Percentiles rank a stretch among this genome's conserved stretches.
These are phyloP conservation scores for Sporobolomyces phaffii DNA, from an alignment of 768 basidiomycete species.

Conservation along the genomic window DNA sequence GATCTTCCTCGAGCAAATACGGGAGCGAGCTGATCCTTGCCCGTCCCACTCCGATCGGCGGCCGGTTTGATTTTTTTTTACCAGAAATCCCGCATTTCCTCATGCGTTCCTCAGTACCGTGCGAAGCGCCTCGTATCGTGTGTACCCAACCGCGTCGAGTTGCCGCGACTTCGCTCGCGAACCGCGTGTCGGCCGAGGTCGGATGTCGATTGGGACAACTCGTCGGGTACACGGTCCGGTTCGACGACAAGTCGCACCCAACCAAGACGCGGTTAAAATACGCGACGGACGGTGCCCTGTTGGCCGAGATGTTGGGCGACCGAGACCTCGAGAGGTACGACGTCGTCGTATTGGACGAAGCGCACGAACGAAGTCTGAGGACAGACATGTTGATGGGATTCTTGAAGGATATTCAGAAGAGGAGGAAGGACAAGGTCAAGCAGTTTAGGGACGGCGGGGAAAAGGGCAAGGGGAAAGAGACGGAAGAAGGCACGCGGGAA, in stretches of 20 bases:
- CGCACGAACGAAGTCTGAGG: constrained; percentile 88
- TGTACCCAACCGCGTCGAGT: constrained; percentile 93
- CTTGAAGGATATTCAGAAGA: constrained; percentile 70
- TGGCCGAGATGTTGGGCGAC: constrained; percentile 81
- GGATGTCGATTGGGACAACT: constrained; percentile 62
- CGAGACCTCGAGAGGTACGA: constrained; percentile 71
- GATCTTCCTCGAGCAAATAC: too few relatives aligned
- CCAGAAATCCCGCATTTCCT: constrained; percentile 95
- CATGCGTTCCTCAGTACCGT: constrained; percentile 65
- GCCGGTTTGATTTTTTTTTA: constrained; percentile 11
- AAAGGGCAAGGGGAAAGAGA: constrained; percentile 50
- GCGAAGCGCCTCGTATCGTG: constrained; percentile 53
- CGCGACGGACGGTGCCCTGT: constrained; percentile 95
- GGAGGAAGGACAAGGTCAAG: constrained; percentile 54
- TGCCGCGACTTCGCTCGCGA: constrained; percentile 88
- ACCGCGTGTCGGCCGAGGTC: constrained; percentile 81
- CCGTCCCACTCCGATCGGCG: too few relatives aligned
- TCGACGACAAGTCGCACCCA: constrained; percentile 73
- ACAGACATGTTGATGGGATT: constrained; percentile 90
- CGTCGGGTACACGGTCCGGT: constrained; percentile 93
- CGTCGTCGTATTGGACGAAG: constrained; percentile 88
- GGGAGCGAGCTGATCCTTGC: too few relatives aligned
- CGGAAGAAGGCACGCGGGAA: constrained; percentile 32
- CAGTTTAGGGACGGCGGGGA: constrained; percentile 49
- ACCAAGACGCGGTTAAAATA: constrained; percentile 81